These are phyloP conservation scores for Apiospora sp. DNA, from an alignment of 2,329 filamentous ascomycete genomes.

Conservation along the genomic window DNA sequence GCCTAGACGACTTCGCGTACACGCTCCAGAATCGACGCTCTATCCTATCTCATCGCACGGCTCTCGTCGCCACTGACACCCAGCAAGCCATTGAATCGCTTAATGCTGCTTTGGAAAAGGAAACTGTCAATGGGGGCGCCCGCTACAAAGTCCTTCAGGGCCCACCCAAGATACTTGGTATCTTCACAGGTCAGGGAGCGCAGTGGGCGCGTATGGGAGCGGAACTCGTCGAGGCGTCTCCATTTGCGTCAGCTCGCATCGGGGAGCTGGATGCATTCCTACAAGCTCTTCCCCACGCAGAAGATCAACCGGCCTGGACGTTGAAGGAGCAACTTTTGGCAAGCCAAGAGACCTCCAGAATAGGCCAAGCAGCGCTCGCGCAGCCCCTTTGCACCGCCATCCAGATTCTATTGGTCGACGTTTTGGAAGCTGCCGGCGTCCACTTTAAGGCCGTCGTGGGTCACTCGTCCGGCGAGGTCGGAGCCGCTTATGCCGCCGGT, in stretches of 20 bases:
- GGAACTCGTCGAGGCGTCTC: too few relatives aligned
- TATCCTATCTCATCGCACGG: too few relatives aligned
- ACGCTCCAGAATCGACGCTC: too few relatives aligned
- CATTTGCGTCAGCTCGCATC: too few relatives aligned
- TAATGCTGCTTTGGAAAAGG: too few relatives aligned
- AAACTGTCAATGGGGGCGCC: too few relatives aligned
- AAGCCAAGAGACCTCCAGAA: too few relatives aligned
- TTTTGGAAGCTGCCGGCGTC: constrained; percentile 44
- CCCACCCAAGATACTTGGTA: too few relatives aligned
- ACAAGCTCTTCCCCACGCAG: constrained; percentile 27
- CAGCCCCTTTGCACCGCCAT: constrained; percentile 63
- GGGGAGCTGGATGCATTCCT: constrained; percentile 29
- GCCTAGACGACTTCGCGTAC: too few relatives aligned
- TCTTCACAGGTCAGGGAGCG: constrained; percentile 48
- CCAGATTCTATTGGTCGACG: constrained; percentile 54
- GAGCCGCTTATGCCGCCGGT: constrained; percentile 58
- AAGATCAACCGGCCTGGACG: constrained; percentile 43
- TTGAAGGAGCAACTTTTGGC: constrained; percentile 45
- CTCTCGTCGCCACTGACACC: too few relatives aligned
- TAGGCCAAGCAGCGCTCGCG: constrained; percentile 46
- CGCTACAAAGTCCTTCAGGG: constrained; percentile 1
- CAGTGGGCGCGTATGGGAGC: constrained; percentile 46
- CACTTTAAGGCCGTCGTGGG: constrained; percentile 49
- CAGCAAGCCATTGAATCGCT: too few relatives aligned
- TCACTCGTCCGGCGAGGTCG: constrained; percentile 60